phyloP scores from a whole-genome alignment of 1,284 basidiomycete genomes.

The Schizophyllum amplum region DNA sequence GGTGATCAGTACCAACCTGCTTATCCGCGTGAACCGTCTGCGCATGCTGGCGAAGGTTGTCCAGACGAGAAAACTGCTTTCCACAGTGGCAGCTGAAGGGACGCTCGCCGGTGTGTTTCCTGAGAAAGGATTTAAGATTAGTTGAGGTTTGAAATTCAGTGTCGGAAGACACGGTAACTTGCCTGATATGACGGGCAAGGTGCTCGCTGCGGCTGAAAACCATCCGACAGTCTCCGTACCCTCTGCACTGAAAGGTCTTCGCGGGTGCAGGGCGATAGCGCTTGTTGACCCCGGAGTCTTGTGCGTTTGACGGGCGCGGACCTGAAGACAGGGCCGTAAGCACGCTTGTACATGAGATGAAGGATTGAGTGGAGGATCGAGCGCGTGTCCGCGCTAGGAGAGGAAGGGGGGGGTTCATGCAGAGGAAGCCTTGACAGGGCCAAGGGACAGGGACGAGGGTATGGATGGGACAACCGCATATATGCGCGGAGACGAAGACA shows the following conservation, averaged over 20 bases:
- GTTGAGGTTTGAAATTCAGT: conserved; percentile 10
- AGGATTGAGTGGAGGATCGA: no score
- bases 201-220: conserved; percentile 94
- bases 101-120: conserved; percentile 95
- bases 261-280: conserved; percentile 71
- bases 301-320: no score
- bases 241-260: conserved; percentile 92
- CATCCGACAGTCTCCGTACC: conserved; percentile 94
- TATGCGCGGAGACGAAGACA: no score
- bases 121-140: conserved; percentile 24
- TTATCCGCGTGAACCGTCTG: conserved; percentile 89
- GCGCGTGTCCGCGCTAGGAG: no score
- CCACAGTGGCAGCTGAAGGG: conserved; percentile 94
- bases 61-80: conserved; percentile 92
- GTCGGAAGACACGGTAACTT: conserved; percentile 18
- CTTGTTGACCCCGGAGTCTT: conserved; percentile 32
- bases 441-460: no score
- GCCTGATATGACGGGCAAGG: conserved; percentile 92
- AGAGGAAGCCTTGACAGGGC: no score
- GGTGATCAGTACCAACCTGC: no score
- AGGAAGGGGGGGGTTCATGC: no score
- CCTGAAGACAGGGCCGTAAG: no score
- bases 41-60: conserved; percentile 94
- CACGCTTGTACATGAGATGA: no score
- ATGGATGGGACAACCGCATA: no score